A percentile compares a stretch with the other conserved stretches of the same genome.
Conservation (phyloP, 371 early-diverging fungal species). For the Mucor velutinosus region DNA sequence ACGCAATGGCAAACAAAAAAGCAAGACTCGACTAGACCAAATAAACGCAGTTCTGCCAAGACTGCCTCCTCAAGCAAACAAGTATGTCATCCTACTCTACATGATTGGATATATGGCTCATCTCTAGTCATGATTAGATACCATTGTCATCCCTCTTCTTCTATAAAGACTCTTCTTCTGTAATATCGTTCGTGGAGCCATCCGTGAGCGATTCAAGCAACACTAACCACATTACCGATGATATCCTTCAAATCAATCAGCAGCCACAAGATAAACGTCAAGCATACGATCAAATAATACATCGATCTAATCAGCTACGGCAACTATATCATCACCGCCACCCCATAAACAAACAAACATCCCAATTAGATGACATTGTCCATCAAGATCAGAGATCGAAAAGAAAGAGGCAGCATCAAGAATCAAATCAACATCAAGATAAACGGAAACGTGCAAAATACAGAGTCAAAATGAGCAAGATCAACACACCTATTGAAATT, state of each 20-base stretch:
- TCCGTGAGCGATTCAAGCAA: neutral
- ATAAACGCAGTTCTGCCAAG: neutral
- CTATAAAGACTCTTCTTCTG: conserved; percentile 2
- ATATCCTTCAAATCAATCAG: neutral
- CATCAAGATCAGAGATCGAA: neutral
- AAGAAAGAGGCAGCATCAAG: neutral
- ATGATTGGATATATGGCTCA: neutral
- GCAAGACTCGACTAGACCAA: neutral
- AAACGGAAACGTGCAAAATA: conserved; percentile 6
- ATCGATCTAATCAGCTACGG: conserved; percentile 1
- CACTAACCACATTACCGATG: neutral
- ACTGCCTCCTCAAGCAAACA: neutral
- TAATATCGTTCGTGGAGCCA: conserved; percentile 11
- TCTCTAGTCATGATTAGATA: neutral
- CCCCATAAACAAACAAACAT: neutral
- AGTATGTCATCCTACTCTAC: neutral
- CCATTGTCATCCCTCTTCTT: conserved; percentile 6
- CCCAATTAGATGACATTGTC: neutral
- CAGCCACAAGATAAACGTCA: neutral
- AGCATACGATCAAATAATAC: conserved; percentile 13
- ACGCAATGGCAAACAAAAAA: conserved; percentile 9
- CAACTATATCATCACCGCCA: neutral
- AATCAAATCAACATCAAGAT: neutral
- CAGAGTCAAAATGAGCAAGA: conserved; percentile 7
- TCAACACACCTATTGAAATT: conserved; percentile 12